Evolutionary conservation across 2,329 filamentous ascomycete genomes (phyloP).

Genomic region (Aspergillus brasiliensis): DNA sequence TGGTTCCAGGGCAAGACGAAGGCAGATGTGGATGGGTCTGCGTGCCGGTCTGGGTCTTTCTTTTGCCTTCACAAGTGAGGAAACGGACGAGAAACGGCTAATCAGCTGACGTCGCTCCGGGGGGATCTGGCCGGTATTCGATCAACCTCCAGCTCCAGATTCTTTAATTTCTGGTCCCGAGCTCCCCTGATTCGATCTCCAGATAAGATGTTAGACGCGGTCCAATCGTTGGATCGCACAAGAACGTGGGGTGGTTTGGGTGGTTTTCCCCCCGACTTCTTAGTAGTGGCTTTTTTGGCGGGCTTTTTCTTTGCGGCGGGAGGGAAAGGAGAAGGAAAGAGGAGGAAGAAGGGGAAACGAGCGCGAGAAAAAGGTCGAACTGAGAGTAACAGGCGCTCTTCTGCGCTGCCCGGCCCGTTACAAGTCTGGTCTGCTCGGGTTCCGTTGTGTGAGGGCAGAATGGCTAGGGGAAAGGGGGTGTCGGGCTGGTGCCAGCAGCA

Average conservation of each 20-base stretch:
- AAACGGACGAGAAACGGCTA: constrained; percentile 23
- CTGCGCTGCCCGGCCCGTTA: constrained; percentile 19
- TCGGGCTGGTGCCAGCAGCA: constrained; percentile 10
- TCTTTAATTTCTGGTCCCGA: constrained; percentile 1
- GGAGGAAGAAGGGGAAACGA: constrained; percentile 12
- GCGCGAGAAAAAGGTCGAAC: constrained; percentile 9
- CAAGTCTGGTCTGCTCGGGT: constrained; percentile 22
- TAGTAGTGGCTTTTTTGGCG: not conserved
- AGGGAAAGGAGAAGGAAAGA: constrained; percentile 11
- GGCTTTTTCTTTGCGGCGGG: constrained; percentile 6
- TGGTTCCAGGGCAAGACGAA: constrained; percentile 20
- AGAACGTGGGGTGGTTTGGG: not conserved
- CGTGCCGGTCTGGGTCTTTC: constrained; percentile 25
- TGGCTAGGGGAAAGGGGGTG: constrained; percentile 3
- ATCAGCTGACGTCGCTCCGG: constrained; percentile 25
- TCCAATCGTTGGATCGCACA: not conserved
- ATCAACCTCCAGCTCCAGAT: not conserved
- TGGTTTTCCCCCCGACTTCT: not conserved
- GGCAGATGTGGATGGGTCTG: constrained; percentile 23
- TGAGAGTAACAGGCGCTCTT: not conserved
- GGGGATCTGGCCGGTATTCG: constrained; percentile 3
- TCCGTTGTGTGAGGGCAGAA: constrained; percentile 11
- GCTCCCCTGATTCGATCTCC: not conserved
- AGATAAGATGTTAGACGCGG: not conserved
- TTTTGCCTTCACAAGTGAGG: constrained; percentile 10